Percentiles rank a stretch among this genome's conserved stretches.
These are phyloP conservation scores for Penicillium simplicissimum DNA, from an alignment of 495 filamentous ascomycete species.

Conservation along the genomic window DNA sequence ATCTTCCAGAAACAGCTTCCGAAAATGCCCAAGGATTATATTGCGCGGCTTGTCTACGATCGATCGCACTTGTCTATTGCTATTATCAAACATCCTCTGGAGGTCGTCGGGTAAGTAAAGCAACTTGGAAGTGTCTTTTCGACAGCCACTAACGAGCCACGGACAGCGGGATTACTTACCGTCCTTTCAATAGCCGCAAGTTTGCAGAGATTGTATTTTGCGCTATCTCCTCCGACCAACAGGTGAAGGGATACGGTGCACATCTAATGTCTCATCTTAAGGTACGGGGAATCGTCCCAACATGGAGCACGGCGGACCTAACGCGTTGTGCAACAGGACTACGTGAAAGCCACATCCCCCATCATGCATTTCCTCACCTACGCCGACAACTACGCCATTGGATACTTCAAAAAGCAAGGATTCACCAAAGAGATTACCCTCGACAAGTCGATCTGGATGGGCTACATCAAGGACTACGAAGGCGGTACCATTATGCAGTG, in stretches of 20 bases:
- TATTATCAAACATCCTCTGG: constrained; percentile 93
- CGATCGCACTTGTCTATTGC: constrained; percentile 94
- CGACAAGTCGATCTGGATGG: constrained; percentile 92
- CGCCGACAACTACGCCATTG: constrained; percentile 98
- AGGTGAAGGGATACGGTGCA: constrained; percentile 97
- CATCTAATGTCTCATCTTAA: constrained; percentile 98
- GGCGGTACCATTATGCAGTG: constrained; percentile 99
- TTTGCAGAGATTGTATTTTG: constrained; percentile 99
- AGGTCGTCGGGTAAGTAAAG: constrained; percentile 73
- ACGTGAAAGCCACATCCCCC: constrained; percentile 93
- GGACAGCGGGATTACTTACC: constrained; percentile 85
- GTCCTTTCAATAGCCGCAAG: constrained; percentile 87
- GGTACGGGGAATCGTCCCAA: constrained; percentile 27
- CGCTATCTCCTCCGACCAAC: constrained; percentile 95
- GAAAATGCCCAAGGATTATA: constrained; percentile 99
- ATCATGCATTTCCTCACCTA: constrained; percentile 99
- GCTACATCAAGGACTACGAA: constrained; percentile 99
- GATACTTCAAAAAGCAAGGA: constrained; percentile 98
- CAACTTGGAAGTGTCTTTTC: not conserved
- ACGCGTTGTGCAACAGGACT: constrained; percentile 57
- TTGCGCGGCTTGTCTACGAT: constrained; percentile 94
- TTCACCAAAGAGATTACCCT: constrained; percentile 98
- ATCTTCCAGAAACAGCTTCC: constrained; percentile 98
- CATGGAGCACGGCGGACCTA: constrained; percentile 7
- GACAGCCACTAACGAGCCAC: constrained; percentile 18